Percentiles rank a stretch among this genome's conserved stretches.
These are phyloP conservation scores for Tulasnella sp. DNA, from an alignment of 768 basidiomycete species.

Conservation along the genomic window DNA sequence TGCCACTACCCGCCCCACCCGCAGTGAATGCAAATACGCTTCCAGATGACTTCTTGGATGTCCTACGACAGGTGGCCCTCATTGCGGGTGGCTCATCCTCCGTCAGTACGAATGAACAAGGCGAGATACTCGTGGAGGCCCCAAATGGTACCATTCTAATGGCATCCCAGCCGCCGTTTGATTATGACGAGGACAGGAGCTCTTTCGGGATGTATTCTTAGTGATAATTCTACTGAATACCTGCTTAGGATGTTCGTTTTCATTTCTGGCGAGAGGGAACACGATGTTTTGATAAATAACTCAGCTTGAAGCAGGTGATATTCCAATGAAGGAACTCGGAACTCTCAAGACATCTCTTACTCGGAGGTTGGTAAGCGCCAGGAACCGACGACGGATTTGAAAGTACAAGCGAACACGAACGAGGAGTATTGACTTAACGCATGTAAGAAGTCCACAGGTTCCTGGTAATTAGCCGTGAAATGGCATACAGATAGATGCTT, in stretches of 20 bases:
- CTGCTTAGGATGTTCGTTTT: too few relatives aligned
- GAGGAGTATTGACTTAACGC: neutral
- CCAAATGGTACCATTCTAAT: neutral
- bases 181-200: slow-evolving; percentile 7
- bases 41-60: slow-evolving; percentile 17
- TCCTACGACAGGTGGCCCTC: slow-evolving; percentile 1
- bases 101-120: neutral
- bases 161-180: neutral
- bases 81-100: neutral
- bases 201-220: slow-evolving; percentile 13
- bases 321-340: too few relatives aligned
- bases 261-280: too few relatives aligned
- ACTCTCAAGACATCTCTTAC: too few relatives aligned
- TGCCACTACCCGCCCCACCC: slow-evolving; percentile 22
- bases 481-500: neutral
- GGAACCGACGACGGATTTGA: neutral
- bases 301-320: too few relatives aligned
- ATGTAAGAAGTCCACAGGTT: neutral
- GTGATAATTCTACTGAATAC: too few relatives aligned
- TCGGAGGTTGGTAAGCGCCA: neutral
- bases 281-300: too few relatives aligned
- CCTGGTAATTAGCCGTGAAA: neutral
- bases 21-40: slow-evolving; percentile 8
- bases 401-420: neutral
- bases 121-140: neutral